Percentiles rank a stretch among this genome's conserved stretches.
These are phyloP conservation scores for Dioszegia crocea DNA, from an alignment of 768 basidiomycete species.

Conservation along the genomic window DNA sequence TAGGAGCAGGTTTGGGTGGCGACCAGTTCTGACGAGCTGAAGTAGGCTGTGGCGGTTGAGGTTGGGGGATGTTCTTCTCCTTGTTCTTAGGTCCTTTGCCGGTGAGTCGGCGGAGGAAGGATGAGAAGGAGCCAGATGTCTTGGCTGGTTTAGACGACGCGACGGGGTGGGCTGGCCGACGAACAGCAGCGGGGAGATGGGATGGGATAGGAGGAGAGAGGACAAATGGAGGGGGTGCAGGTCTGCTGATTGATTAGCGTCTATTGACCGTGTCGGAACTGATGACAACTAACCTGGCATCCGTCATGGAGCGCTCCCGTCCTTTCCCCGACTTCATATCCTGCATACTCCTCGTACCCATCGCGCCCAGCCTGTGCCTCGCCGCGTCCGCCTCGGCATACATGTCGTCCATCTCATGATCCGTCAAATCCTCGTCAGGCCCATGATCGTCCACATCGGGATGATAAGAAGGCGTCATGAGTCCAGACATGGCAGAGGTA, in stretches of 20 bases:
- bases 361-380: neutral
- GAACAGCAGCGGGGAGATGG: neutral
- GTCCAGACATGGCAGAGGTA: neutral
- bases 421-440: neutral
- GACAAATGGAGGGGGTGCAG: neutral
- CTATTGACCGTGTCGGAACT: neutral
- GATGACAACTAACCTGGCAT: conserved; percentile 8
- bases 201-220: neutral
- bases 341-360: conserved; percentile 9
- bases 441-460: neutral
- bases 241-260: conserved; percentile 2
- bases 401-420: conserved; percentile 5
- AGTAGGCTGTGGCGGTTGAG: too few species aligned
- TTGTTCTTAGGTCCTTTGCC: conserved; percentile 14
- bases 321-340: neutral
- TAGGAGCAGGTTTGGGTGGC: conserved; percentile 2
- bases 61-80: conserved; percentile 2
- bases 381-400: conserved; percentile 6
- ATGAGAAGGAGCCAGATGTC: conserved; percentile 10
- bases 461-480: neutral
- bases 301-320: neutral
- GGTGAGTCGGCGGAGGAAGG: conserved; percentile 26
- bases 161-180: neutral
- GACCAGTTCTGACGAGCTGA: neutral
- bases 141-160: neutral